Evolutionary conservation across 2,329 filamentous ascomycete species (phyloP).

Genomic region (Scedosporium minutisporum): DNA sequence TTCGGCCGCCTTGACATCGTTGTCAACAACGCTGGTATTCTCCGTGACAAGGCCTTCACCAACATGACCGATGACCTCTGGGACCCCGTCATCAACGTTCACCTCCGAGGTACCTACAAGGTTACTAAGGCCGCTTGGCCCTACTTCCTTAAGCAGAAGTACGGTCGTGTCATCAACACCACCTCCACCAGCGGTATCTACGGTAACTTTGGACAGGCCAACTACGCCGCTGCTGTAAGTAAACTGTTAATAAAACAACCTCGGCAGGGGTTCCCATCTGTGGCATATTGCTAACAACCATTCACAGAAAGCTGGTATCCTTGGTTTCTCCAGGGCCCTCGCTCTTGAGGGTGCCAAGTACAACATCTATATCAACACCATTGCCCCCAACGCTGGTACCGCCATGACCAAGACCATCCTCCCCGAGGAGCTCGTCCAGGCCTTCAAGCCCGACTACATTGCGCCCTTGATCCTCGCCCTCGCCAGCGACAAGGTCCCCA

Average conservation of each 20-base stretch:
- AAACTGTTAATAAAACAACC: background rate
- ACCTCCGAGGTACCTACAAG: slow-evolving; percentile 92
- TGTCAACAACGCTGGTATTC: slow-evolving; percentile 96
- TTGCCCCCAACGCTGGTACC: slow-evolving; percentile 94
- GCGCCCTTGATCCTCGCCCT: slow-evolving; percentile 85
- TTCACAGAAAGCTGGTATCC: slow-evolving; percentile 74
- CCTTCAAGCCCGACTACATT: slow-evolving; percentile 98
- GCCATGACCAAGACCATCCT: slow-evolving; percentile 90
- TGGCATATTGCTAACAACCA: slow-evolving; percentile 12
- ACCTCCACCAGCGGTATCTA: slow-evolving; percentile 96
- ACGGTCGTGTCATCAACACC: slow-evolving; percentile 92
- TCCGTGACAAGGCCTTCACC: slow-evolving; percentile 92
- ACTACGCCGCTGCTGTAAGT: slow-evolving; percentile 82
- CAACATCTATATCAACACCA: slow-evolving; percentile 97
- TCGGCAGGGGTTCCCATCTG: background rate
- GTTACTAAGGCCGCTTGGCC: slow-evolving; percentile 96
- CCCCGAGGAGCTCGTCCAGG: slow-evolving; percentile 95
- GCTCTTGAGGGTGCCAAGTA: slow-evolving; percentile 92
- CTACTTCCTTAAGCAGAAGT: slow-evolving; percentile 96
- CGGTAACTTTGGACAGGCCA: slow-evolving; percentile 97
- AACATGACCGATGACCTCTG: slow-evolving; percentile 96
- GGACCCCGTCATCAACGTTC: slow-evolving; percentile 86
- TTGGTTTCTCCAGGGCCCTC: slow-evolving; percentile 88
- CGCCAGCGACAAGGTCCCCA: slow-evolving; percentile 73
- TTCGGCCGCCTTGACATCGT: slow-evolving; percentile 92